Percentiles rank a stretch among this genome's conserved stretches.
phyloP scores from a whole-genome alignment of 2,329 filamentous ascomycete species.

The Sordariomycetes sp. region DNA sequence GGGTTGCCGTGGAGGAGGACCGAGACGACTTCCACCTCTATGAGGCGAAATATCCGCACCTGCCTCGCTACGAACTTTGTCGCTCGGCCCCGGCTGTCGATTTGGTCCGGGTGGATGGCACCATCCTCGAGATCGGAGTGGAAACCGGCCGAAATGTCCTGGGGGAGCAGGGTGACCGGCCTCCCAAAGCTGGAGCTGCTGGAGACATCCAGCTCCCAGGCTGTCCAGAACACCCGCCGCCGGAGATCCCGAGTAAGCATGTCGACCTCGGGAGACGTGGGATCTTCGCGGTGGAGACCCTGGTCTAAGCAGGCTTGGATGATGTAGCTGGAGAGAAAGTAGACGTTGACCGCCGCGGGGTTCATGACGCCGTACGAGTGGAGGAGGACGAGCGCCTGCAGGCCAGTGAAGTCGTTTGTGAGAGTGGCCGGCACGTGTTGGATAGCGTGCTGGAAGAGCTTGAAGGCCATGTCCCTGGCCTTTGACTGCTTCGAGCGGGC shows the following conservation, averaged over 20 bases:
- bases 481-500: not conserved
- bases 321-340: not conserved
- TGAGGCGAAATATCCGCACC: not conserved
- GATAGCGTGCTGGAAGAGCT: not conserved
- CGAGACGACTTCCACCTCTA: not conserved
- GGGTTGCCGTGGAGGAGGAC: not conserved
- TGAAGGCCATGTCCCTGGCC: not conserved
- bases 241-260: not conserved
- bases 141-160: not conserved
- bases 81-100: not conserved
- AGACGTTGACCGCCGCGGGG: not conserved
- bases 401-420: not conserved
- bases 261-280: not conserved
- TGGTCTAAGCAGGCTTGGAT: slow-evolving; percentile 3
- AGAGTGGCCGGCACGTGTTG: not conserved
- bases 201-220: slow-evolving; percentile 1
- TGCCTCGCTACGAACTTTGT: not conserved
- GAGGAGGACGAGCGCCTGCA: slow-evolving; percentile 3
- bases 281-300: not conserved
- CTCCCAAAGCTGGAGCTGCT: not conserved
- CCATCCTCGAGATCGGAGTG: not conserved
- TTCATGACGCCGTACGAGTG: not conserved
- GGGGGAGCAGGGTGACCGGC: not conserved
- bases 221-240: slow-evolving; percentile 1
- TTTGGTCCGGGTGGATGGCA: not conserved